Percentiles rank a stretch among this genome's conserved stretches.
Evolutionary conservation across 163 green algal genomes (phyloP).

Genomic region (Volvox carteri): DNA sequence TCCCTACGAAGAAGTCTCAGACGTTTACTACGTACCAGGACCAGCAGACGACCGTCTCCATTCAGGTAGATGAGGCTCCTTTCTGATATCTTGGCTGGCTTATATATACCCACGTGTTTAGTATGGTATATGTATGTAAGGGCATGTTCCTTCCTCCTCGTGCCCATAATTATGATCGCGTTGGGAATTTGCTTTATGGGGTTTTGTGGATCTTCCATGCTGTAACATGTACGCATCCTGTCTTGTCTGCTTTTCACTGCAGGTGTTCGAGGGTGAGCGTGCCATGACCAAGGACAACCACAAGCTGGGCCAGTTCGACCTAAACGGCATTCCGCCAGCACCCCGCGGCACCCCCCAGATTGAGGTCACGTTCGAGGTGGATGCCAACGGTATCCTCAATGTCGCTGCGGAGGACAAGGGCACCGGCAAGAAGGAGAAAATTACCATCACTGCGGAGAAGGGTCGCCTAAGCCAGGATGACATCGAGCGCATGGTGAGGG

Average conservation of each 20-base stretch:
- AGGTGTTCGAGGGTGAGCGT: slow-evolving; percentile 97
- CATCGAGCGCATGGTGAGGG: slow-evolving; percentile 98
- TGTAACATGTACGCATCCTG: not conserved
- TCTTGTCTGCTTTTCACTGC: not conserved
- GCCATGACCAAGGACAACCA: slow-evolving; percentile 99
- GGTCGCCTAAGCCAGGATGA: slow-evolving; percentile 96
- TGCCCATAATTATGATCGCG: too few relatives aligned
- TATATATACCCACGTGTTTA: too few relatives aligned
- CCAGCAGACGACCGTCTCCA: slow-evolving; percentile 82
- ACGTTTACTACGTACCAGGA: slow-evolving; percentile 98
- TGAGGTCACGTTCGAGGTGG: slow-evolving; percentile 97
- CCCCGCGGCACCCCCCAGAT: slow-evolving; percentile 94
- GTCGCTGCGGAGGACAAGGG: slow-evolving; percentile 98
- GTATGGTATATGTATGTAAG: too few relatives aligned
- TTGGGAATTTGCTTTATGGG: too few relatives aligned
- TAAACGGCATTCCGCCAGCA: slow-evolving; percentile 95
- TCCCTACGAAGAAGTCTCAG: slow-evolving; percentile 99
- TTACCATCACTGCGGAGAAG: slow-evolving; percentile 99
- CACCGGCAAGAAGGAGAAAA: slow-evolving; percentile 98
- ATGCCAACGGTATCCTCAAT: slow-evolving; percentile 99
- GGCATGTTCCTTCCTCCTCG: too few relatives aligned
- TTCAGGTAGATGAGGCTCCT: slow-evolving; percentile 73
- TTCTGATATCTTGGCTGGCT: too few relatives aligned
- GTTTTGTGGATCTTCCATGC: too few relatives aligned
- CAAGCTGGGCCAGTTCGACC: slow-evolving; percentile 98